Conservation (phyloP, 2,329 filamentous ascomycete species). For the Colletotrichum paranaense region DNA sequence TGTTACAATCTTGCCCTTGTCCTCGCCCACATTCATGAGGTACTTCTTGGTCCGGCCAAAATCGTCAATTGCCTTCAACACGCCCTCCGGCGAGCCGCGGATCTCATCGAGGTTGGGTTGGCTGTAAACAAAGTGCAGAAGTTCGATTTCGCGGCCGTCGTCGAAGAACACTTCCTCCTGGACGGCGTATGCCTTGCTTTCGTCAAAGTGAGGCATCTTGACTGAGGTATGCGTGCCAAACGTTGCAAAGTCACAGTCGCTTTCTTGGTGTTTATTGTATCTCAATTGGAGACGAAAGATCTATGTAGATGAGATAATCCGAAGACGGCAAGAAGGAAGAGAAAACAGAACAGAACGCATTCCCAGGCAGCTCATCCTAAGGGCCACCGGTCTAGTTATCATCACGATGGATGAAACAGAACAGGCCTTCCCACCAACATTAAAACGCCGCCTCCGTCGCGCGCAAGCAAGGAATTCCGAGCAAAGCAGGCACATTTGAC, state of each 20-base stretch:
- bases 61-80: conserved; percentile 78
- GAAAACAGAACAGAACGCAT: not conserved
- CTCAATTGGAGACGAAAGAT: not conserved
- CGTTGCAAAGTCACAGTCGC: not conserved
- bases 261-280: not conserved
- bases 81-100: conserved; percentile 70
- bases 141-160: conserved; percentile 79
- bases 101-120: conserved; percentile 72
- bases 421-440: not conserved
- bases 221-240: too few relatives aligned
- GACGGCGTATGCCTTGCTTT: conserved; percentile 52
- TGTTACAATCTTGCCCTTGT: conserved; percentile 78
- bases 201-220: conserved; percentile 44
- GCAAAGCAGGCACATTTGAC: conserved; percentile 11
- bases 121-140: conserved; percentile 76
- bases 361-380: not conserved
- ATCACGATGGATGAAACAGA: conserved; percentile 16
- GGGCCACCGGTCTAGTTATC: not conserved
- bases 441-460: conserved; percentile 36
- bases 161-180: conserved; percentile 64
- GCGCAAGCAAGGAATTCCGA: conserved; percentile 8
- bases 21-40: conserved; percentile 83
- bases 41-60: conserved; percentile 72
- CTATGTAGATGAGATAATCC: not conserved
- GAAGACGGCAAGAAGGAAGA: not conserved